These are phyloP conservation scores for Dinochytrium kinnereticum DNA, from an alignment of 371 early-diverging fungal species.

Conservation along the genomic window DNA sequence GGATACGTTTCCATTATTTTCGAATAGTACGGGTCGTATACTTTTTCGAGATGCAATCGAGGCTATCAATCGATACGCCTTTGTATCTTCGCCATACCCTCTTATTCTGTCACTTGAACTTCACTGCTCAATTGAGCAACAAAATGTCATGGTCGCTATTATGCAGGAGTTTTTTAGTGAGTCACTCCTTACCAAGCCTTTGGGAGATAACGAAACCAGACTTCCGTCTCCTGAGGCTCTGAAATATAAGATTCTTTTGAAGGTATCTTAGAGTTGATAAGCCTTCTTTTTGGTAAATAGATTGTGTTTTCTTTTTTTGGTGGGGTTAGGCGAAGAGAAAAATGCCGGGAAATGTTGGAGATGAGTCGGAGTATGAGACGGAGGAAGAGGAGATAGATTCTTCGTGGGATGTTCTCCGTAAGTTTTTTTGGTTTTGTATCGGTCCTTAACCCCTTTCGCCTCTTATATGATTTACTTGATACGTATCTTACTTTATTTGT, in stretches of 20 bases:
- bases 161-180: slow-evolving; percentile 67
- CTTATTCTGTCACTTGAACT: slow-evolving; percentile 82
- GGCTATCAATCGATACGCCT: slow-evolving; percentile 79
- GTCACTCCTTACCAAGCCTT: slow-evolving; percentile 57
- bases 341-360: not conserved
- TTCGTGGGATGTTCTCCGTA: not conserved
- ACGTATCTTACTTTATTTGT: too few species aligned
- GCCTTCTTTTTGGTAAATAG: too few species aligned
- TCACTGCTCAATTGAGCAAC: slow-evolving; percentile 74
- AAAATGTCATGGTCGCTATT: slow-evolving; percentile 72
- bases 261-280: slow-evolving; percentile 57
- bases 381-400: slow-evolving; percentile 28
- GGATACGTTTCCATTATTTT: slow-evolving; percentile 1
- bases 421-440: too few species aligned
- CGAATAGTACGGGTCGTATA: slow-evolving; percentile 66
- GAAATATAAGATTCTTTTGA: slow-evolving; percentile 69
- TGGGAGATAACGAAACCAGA: slow-evolving; percentile 37
- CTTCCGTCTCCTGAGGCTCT: slow-evolving; percentile 75
- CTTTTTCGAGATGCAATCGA: slow-evolving; percentile 77
- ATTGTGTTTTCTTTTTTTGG: not conserved
- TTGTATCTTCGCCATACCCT: slow-evolving; percentile 76
- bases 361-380: slow-evolving; percentile 31
- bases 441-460: too few species aligned
- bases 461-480: too few species aligned
- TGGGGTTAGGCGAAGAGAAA: not conserved